phyloP scores from a whole-genome alignment of 2,329 filamentous ascomycete species.

The Trichothecium sympodiale region DNA sequence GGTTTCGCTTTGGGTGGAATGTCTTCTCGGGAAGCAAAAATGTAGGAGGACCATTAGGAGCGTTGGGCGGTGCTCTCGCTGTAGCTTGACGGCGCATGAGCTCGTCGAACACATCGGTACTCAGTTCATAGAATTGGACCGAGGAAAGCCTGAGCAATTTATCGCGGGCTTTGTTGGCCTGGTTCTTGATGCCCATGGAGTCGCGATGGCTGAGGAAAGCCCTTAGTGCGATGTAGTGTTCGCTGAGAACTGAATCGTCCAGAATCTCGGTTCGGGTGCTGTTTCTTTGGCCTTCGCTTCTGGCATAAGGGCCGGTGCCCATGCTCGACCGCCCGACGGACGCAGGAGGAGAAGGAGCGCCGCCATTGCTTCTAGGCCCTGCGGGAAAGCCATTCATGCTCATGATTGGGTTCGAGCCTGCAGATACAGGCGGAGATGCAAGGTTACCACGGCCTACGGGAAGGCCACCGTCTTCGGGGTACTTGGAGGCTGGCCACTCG shows the following conservation, averaged over 20 bases:
- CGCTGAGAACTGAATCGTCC: conserved; percentile 52
- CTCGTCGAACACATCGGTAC: conserved; percentile 96
- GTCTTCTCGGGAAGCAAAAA: conserved; percentile 75
- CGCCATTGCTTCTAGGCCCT: conserved; percentile 44
- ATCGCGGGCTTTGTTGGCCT: conserved; percentile 82
- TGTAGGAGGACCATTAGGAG: conserved; percentile 46
- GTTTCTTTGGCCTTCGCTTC: conserved; percentile 52
- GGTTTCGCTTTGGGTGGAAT: conserved; percentile 95
- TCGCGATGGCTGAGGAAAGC: conserved; percentile 68
- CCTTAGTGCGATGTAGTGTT: conserved; percentile 75
- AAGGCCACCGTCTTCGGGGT: conserved; percentile 44
- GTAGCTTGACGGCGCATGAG: conserved; percentile 73
- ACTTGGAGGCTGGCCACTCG: conserved; percentile 69
- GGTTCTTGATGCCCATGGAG: conserved; percentile 55
- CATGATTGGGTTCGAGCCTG: conserved; percentile 38
- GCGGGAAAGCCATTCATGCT: conserved; percentile 51
- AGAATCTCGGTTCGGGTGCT: conserved; percentile 46
- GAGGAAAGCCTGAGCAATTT: conserved; percentile 83
- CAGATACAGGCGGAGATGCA: conserved; percentile 60
- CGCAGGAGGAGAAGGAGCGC: conserved; percentile 71
- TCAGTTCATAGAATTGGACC: conserved; percentile 94
- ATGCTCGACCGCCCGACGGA: conserved; percentile 80
- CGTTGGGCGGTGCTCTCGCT: conserved; percentile 41
- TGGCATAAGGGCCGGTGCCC: conserved; percentile 58
- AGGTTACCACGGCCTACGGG: conserved; percentile 47